phyloP scores from a whole-genome alignment of 345 rosid genomes.

The Erysimum cheiranthoides region DNA sequence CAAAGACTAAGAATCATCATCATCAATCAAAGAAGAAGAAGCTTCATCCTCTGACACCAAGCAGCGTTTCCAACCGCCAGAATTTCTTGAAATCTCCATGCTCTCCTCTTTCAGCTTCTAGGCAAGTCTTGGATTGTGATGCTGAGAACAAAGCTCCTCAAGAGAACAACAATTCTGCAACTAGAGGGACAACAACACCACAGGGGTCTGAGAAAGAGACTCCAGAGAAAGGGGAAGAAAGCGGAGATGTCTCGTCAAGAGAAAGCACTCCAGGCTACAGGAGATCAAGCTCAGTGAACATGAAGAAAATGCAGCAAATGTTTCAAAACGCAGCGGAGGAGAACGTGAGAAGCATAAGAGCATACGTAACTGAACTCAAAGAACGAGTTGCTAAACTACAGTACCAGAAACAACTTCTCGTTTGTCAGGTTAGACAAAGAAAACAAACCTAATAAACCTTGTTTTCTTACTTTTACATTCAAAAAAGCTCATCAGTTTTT shows the following conservation, averaged over 20 bases:
- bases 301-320: conserved; percentile 99
- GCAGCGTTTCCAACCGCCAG: conserved; percentile 70
- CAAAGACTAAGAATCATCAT: conserved; percentile 64
- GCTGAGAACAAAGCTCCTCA: conserved; percentile 81
- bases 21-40: conserved; percentile 80
- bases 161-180: conserved; percentile 57
- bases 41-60: conserved; percentile 77
- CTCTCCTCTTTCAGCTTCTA: conserved; percentile 83
- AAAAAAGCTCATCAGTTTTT: not conserved
- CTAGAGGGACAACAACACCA: conserved; percentile 34
- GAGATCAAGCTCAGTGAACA: conserved; percentile 88
- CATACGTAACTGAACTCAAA: conserved; percentile 91
- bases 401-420: conserved; percentile 99
- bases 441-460: not conserved
- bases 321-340: conserved; percentile 99
- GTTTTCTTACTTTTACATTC: not conserved
- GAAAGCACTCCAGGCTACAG: conserved; percentile 78
- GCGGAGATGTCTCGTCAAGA: conserved; percentile 80
- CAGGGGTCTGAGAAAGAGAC: conserved; percentile 69
- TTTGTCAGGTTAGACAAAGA: conserved; percentile 77
- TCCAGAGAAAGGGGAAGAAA: conserved; percentile 79
- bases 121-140: conserved; percentile 74
- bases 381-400: conserved; percentile 97
- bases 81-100: conserved; percentile 87
- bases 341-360: conserved; percentile 93